These are phyloP conservation scores for Flagelloscypha sp. DNA, from an alignment of 768 basidiomycete genomes.

Conservation along the genomic window DNA sequence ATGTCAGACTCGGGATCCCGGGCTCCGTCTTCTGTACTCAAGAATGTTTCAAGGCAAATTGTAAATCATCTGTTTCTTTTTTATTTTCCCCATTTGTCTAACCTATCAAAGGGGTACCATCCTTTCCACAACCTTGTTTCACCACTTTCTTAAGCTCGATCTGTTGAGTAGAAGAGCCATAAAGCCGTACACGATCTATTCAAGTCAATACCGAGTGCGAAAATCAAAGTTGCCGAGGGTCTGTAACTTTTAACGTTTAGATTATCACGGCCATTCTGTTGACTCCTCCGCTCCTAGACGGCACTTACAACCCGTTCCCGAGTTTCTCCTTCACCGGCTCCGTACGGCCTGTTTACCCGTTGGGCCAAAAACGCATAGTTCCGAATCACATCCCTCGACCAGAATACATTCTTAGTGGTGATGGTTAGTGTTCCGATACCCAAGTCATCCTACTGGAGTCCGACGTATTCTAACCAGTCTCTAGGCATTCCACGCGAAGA, in stretches of 20 bases:
- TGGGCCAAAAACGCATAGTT: constrained; percentile 66
- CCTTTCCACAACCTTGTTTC: no score
- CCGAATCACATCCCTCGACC: constrained; percentile 81
- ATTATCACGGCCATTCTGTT: no score
- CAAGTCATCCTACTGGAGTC: no score
- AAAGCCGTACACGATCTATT: constrained; percentile 68
- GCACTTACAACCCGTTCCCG: constrained; percentile 74
- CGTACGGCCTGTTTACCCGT: constrained; percentile 79
- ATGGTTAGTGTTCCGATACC: no score
- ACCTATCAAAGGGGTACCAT: no score
- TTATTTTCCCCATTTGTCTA: constrained; percentile 9
- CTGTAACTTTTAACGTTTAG: no score
- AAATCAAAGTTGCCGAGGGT: no score
- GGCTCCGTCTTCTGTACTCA: constrained; percentile 92
- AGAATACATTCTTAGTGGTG: constrained; percentile 80
- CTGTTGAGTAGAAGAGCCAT: constrained; percentile 64
- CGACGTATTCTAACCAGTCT: constrained; percentile 8
- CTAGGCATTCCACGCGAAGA: constrained; percentile 57
- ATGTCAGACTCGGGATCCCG: constrained; percentile 60
- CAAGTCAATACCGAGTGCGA: constrained; percentile 21
- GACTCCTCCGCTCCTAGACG: constrained; percentile 42
- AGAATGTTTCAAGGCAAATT: constrained; percentile 92
- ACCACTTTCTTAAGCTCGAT: constrained; percentile 2
- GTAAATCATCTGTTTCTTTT: no score
- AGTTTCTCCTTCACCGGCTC: constrained; percentile 70